Conservation (phyloP, 2,329 filamentous ascomycete species). For the Zymoseptoria passerinii region DNA sequence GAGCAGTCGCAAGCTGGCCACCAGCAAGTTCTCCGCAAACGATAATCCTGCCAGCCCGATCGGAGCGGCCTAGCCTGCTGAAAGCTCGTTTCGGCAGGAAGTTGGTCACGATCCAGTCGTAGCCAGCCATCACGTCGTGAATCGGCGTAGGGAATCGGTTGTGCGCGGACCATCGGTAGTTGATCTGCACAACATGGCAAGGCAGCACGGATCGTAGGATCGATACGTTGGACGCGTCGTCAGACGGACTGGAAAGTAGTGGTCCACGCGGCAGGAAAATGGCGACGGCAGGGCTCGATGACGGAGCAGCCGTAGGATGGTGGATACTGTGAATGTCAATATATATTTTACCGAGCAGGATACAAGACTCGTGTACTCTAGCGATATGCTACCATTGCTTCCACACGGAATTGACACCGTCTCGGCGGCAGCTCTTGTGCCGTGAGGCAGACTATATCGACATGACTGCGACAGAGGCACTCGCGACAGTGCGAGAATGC, state of each 20-base stretch:
- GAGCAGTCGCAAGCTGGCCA: constrained; percentile 40
- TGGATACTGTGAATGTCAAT: constrained; percentile 12
- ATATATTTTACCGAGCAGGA: neutral
- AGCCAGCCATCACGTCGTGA: constrained; percentile 40
- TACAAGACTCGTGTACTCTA: constrained; percentile 30
- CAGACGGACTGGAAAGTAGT: constrained; percentile 21
- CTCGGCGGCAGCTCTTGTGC: constrained; percentile 1
- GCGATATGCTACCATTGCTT: constrained; percentile 35
- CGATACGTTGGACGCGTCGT: constrained; percentile 25
- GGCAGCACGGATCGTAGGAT: constrained; percentile 32
- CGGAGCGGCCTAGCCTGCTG: constrained; percentile 19
- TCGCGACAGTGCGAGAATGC: neutral
- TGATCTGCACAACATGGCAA: constrained; percentile 37
- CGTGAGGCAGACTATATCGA: neutral
- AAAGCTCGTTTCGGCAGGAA: constrained; percentile 25
- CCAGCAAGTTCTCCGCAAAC: constrained; percentile 43
- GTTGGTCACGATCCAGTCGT: constrained; percentile 40
- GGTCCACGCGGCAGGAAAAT: constrained; percentile 40
- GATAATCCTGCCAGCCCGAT: constrained; percentile 30
- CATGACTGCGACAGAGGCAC: neutral
- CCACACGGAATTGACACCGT: constrained; percentile 30
- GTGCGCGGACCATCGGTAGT: constrained; percentile 35
- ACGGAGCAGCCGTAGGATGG: constrained; percentile 19
- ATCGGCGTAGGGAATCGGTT: constrained; percentile 38
- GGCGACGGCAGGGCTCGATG: constrained; percentile 18